Evolutionary conservation across 371 early-diverging fungal genomes (phyloP).

Genomic region (Coemansia sp.): DNA sequence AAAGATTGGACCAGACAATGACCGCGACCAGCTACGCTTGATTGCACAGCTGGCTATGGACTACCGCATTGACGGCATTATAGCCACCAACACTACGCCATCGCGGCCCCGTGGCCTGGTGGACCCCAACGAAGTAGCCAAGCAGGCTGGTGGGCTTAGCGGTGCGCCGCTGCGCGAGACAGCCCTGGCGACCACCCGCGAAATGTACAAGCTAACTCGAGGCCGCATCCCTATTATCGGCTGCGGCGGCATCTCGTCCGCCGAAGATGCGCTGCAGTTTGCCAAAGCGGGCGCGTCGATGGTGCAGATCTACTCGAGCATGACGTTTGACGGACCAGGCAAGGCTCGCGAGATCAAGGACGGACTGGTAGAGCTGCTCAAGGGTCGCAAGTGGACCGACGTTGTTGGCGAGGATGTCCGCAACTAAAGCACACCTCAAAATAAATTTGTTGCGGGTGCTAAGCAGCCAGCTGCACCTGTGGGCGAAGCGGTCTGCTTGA

Average conservation of each 20-base stretch:
- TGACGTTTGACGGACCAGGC: slow-evolving; percentile 75
- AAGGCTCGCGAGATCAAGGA: slow-evolving; percentile 69
- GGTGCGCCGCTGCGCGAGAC: slow-evolving; percentile 71
- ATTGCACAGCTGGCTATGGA: slow-evolving; percentile 68
- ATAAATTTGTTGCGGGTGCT: too few relatives aligned
- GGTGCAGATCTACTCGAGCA: slow-evolving; percentile 76
- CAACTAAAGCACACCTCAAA: not conserved
- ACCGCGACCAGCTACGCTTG: slow-evolving; percentile 65
- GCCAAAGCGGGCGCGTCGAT: slow-evolving; percentile 73
- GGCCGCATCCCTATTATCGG: slow-evolving; percentile 76
- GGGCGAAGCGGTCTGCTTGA: too few relatives aligned
- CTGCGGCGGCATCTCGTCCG: slow-evolving; percentile 79
- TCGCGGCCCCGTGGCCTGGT: slow-evolving; percentile 58
- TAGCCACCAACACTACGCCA: slow-evolving; percentile 81
- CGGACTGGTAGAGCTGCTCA: slow-evolving; percentile 53
- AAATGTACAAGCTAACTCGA: slow-evolving; percentile 67
- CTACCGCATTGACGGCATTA: slow-evolving; percentile 75
- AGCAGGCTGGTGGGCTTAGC: slow-evolving; percentile 77
- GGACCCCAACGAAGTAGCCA: slow-evolving; percentile 19
- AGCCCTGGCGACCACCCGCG: slow-evolving; percentile 61
- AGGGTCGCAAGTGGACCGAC: slow-evolving; percentile 60
- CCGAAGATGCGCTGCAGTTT: slow-evolving; percentile 70
- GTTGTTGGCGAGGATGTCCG: slow-evolving; percentile 52
- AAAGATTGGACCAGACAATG: slow-evolving; percentile 84
- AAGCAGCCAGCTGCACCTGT: too few relatives aligned